Evolutionary conservation across 2,329 filamentous ascomycete genomes (phyloP).

Genomic region (Pseudocercospora ulei): DNA sequence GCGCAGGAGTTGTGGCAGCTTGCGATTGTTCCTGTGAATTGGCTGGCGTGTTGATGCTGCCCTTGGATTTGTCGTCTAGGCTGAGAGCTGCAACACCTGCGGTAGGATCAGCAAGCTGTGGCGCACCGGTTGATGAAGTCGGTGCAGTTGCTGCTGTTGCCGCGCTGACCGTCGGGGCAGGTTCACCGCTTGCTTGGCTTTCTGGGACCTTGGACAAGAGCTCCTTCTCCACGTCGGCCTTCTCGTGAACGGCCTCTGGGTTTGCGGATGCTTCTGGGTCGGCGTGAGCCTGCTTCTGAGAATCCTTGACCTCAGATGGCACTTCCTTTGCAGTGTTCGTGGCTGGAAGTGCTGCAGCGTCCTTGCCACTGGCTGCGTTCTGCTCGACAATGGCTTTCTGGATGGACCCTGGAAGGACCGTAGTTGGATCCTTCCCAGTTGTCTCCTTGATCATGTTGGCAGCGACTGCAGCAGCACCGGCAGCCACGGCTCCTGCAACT

Average conservation of each 20-base stretch:
- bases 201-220: constrained; percentile 52
- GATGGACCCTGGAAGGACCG: constrained; percentile 32
- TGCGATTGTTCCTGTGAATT: constrained; percentile 18
- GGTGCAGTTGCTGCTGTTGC: constrained; percentile 32
- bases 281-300: constrained; percentile 33
- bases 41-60: constrained; percentile 35
- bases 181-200: constrained; percentile 38
- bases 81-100: constrained; percentile 23
- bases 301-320: constrained; percentile 27
- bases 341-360: constrained; percentile 1
- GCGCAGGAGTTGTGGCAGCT: constrained; percentile 11
- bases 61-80: constrained; percentile 25
- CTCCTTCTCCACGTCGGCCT: constrained; percentile 64
- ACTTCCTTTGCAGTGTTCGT: constrained; percentile 21
- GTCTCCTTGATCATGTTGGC: constrained; percentile 36
- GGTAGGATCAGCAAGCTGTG: constrained; percentile 28
- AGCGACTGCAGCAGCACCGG: constrained; percentile 38
- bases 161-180: constrained; percentile 38
- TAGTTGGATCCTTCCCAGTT: constrained; percentile 44
- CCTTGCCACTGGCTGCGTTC: constrained; percentile 16
- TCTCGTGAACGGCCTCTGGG: constrained; percentile 60
- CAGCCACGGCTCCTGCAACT: constrained; percentile 32
- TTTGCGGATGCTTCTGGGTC: constrained; percentile 63
- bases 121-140: constrained; percentile 24
- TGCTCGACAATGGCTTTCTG: constrained; percentile 40